Conservation (phyloP, 2,329 filamentous ascomycete species). For the Geosmithia flava region DNA sequence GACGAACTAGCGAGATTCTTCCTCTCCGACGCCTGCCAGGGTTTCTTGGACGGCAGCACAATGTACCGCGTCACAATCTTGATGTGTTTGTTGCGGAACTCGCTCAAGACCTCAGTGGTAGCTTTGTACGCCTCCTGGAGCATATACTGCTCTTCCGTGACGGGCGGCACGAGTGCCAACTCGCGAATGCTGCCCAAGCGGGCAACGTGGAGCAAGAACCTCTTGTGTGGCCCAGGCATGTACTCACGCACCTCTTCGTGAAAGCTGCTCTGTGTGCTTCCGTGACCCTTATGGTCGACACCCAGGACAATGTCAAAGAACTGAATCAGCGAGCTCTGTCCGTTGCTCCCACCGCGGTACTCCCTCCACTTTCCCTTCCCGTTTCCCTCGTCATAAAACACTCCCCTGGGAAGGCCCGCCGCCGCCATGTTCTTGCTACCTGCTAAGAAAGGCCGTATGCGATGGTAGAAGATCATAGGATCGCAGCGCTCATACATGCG, state of each 20-base stretch:
- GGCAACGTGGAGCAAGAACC: slow-evolving; percentile 62
- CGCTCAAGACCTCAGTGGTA: slow-evolving; percentile 62
- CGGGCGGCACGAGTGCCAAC: slow-evolving; percentile 47
- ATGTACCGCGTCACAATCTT: slow-evolving; percentile 87
- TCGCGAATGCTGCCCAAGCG: slow-evolving; percentile 62
- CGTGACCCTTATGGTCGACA: slow-evolving; percentile 54
- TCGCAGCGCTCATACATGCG: slow-evolving; percentile 87
- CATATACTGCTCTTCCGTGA: slow-evolving; percentile 33
- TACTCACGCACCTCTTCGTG: slow-evolving; percentile 67
- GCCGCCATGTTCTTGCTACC: slow-evolving; percentile 87
- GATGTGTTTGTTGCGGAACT: slow-evolving; percentile 76
- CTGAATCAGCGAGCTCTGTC: slow-evolving; percentile 84
- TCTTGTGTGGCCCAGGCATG: slow-evolving; percentile 76
- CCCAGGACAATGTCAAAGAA: slow-evolving; percentile 84
- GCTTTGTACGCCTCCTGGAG: slow-evolving; percentile 47
- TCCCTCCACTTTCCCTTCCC: slow-evolving; percentile 58
- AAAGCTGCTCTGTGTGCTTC: slow-evolving; percentile 23
- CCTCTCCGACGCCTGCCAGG: slow-evolving; percentile 11
- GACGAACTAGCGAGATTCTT: slow-evolving; percentile 34
- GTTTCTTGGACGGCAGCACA: slow-evolving; percentile 56
- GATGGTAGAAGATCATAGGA: slow-evolving; percentile 78
- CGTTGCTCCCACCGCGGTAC: slow-evolving; percentile 83
- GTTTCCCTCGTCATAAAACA: slow-evolving; percentile 70
- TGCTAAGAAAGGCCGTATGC: slow-evolving; percentile 77
- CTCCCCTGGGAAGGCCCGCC: slow-evolving; percentile 69